phyloP scores from a whole-genome alignment of 139 green algal genomes.

The Chlamydomonas sphaeroides region DNA sequence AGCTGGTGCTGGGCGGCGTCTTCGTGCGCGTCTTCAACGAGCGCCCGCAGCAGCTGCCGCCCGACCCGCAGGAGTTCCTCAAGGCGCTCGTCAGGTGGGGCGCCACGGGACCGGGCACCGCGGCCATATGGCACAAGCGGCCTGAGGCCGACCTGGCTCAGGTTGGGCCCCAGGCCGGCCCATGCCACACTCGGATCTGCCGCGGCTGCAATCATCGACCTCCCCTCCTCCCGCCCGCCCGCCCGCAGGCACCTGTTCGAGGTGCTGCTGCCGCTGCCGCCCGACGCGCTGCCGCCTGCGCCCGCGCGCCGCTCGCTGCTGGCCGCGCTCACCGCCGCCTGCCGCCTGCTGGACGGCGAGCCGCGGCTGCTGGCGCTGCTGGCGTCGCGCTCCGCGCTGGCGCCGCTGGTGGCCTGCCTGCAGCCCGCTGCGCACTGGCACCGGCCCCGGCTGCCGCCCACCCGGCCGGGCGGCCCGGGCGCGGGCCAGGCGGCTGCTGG shows the following conservation, averaged over 20 bases:
- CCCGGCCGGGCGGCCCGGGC: too few relatives aligned
- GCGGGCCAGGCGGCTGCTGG: too few relatives aligned
- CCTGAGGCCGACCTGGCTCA: too few relatives aligned
- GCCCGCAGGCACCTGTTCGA: slow-evolving; percentile 38
- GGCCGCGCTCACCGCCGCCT: slow-evolving; percentile 24
- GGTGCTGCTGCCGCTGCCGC: slow-evolving; percentile 23
- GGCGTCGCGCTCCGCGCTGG: slow-evolving; percentile 68
- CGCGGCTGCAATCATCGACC: neutral
- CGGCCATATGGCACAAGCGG: too few relatives aligned
- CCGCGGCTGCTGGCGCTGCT: slow-evolving; percentile 82
- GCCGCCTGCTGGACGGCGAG: slow-evolving; percentile 65
- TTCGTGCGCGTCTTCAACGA: slow-evolving; percentile 90
- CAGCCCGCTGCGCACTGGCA: slow-evolving; percentile 46
- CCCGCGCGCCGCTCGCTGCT: slow-evolving; percentile 33
- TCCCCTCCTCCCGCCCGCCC: neutral
- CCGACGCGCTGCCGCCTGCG: slow-evolving; percentile 14
- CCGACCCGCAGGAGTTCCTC: slow-evolving; percentile 78
- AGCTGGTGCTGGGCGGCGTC: slow-evolving; percentile 87
- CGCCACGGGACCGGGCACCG: too few relatives aligned
- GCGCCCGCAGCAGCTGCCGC: slow-evolving; percentile 66
- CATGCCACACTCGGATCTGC: too few relatives aligned
- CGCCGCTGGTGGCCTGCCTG: slow-evolving; percentile 79
- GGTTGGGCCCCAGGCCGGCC: too few relatives aligned
- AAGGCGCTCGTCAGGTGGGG: slow-evolving; percentile 64
- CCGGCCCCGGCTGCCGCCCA: too few relatives aligned